These are phyloP conservation scores for Striga hermonthica DNA, from an alignment of 305 asterid genomes.

Conservation along the genomic window DNA sequence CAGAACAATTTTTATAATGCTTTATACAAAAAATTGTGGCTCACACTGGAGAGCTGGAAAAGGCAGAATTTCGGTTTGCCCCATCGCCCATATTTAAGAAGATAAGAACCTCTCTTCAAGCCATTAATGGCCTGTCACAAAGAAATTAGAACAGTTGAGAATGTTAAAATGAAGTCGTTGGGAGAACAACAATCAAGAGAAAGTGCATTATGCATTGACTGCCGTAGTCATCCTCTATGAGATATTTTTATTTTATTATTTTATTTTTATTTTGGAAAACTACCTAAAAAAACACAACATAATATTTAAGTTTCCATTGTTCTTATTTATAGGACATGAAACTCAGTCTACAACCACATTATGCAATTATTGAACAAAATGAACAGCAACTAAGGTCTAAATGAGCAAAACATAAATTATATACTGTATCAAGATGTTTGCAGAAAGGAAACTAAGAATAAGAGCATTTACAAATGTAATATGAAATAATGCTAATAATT, in stretches of 20 bases:
- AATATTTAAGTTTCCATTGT: neutral
- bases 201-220: constrained; percentile 3
- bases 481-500: neutral
- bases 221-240: constrained; percentile 6
- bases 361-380: constrained; percentile 4
- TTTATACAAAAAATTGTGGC: constrained; percentile 31
- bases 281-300: constrained; percentile 8
- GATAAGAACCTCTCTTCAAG: constrained; percentile 61
- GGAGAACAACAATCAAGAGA: constrained; percentile 25
- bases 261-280: neutral
- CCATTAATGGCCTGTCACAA: constrained; percentile 56
- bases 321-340: neutral
- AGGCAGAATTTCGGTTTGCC: constrained; percentile 79
- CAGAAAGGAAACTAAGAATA: constrained; percentile 11
- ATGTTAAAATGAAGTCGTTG: constrained; percentile 22
- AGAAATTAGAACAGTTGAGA: constrained; percentile 24
- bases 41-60: constrained; percentile 59
- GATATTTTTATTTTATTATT: no score
- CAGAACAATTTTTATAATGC: constrained; percentile 19
- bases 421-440: constrained; percentile 20
- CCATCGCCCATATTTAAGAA: constrained; percentile 69
- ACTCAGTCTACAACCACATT: constrained; percentile 11
- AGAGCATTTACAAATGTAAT: constrained; percentile 4
- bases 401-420: constrained; percentile 9
- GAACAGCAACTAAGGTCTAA: constrained; percentile 9